These are phyloP conservation scores for Parmelia sp. DNA, from an alignment of 495 filamentous ascomycete species.

Conservation along the genomic window DNA sequence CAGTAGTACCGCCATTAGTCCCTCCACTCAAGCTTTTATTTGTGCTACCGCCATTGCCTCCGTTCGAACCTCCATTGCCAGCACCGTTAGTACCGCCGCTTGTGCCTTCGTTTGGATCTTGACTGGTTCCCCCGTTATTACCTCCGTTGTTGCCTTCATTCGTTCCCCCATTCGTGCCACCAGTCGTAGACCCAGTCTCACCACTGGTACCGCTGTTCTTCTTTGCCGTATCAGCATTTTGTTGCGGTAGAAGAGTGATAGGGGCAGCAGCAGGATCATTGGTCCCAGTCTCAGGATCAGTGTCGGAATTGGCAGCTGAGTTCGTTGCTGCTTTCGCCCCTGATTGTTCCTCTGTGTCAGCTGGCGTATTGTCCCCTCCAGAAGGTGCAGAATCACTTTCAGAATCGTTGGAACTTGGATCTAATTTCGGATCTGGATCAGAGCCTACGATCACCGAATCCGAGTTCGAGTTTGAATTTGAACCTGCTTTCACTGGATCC, in stretches of 20 bases:
- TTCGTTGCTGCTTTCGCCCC: background rate
- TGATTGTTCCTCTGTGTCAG: background rate
- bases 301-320: background rate
- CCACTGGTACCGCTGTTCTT: background rate
- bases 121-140: background rate
- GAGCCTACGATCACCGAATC: background rate
- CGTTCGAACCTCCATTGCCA: background rate
- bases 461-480: background rate
- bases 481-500: background rate
- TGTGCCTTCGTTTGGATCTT: background rate
- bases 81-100: background rate
- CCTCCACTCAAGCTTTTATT: background rate
- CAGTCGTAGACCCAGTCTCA: background rate
- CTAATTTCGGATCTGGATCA: background rate
- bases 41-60: background rate
- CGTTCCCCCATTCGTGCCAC: background rate
- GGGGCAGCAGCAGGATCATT: background rate
- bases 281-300: background rate
- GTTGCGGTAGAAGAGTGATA: constrained; percentile 6
- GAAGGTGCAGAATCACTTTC: background rate
- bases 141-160: background rate
- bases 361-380: background rate
- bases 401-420: background rate
- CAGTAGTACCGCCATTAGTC: background rate
- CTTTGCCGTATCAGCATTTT: background rate